These are phyloP conservation scores for Debaryomyces sp. DNA, from an alignment of 1,139 yeast genomes.

Conservation along the genomic window DNA sequence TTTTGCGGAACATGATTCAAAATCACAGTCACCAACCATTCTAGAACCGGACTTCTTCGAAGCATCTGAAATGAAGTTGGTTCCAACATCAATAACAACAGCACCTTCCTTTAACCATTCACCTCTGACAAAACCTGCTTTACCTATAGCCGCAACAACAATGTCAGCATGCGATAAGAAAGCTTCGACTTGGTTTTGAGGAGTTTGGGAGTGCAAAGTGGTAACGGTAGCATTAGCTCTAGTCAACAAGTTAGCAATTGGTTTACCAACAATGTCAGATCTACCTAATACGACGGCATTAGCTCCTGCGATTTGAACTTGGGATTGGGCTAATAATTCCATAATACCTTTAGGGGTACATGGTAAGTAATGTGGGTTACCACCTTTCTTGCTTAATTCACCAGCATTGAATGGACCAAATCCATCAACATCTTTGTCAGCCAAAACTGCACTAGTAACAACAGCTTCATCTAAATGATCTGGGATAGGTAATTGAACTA, in stretches of 20 bases:
- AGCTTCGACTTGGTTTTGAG: conserved; percentile 54
- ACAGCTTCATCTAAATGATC: conserved; percentile 74
- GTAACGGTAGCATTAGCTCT: conserved; percentile 87
- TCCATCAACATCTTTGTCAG: conserved; percentile 94
- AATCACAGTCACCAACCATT: conserved; percentile 95
- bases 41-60: conserved; percentile 80
- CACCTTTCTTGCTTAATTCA: conserved; percentile 87
- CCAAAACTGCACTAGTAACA: conserved; percentile 74
- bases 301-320: conserved; percentile 69
- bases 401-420: conserved; percentile 91
- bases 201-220: conserved; percentile 75
- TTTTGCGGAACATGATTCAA: conserved; percentile 60
- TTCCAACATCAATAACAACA: conserved; percentile 94
- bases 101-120: conserved; percentile 87
- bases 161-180: conserved; percentile 79
- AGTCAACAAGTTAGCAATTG: conserved; percentile 81
- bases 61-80: conserved; percentile 80
- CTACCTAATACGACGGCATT: conserved; percentile 95
- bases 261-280: conserved; percentile 95
- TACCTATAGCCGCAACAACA: conserved; percentile 90
- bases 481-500: conserved; percentile 92
- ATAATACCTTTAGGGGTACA: conserved; percentile 97
- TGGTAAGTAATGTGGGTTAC: conserved; percentile 83
- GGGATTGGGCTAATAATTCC: conserved; percentile 66
- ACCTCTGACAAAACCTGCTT: conserved; percentile 79